phyloP scores from a whole-genome alignment of 768 basidiomycete species.

The Mrakia hoshinonis region DNA sequence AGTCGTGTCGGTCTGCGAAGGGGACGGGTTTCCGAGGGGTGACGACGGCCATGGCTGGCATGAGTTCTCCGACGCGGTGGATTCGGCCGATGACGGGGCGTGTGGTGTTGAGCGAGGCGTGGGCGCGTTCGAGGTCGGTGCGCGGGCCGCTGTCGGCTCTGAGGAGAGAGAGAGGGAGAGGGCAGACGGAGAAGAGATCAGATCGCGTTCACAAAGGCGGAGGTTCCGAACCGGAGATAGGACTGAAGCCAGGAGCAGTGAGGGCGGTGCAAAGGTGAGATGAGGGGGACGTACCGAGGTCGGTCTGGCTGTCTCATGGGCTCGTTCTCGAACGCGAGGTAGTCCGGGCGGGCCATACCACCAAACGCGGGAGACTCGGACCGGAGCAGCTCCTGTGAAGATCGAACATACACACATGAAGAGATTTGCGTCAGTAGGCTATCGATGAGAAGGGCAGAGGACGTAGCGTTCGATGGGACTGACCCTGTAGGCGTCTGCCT shows the following conservation, averaged over 20 bases:
- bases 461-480: not conserved
- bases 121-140: not conserved
- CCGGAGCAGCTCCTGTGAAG: not conserved
- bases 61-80: slow-evolving; percentile 19
- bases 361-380: slow-evolving; percentile 10
- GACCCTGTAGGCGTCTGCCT: slow-evolving; percentile 32
- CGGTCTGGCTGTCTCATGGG: not conserved
- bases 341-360: not conserved
- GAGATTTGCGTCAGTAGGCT: not conserved
- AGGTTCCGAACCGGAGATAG: too few relatives aligned
- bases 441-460: not conserved
- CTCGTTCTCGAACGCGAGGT: not conserved
- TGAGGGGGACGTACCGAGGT: not conserved
- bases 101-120: not conserved
- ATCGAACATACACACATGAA: not conserved
- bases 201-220: too few relatives aligned
- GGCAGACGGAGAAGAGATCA: not conserved
- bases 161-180: not conserved
- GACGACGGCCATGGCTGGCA: slow-evolving; percentile 25
- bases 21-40: slow-evolving; percentile 26
- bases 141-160: not conserved
- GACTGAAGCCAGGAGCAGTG: not conserved
- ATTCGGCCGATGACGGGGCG: slow-evolving; percentile 5
- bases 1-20: slow-evolving; percentile 21
- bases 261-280: not conserved